Conservation (phyloP, 2,329 filamentous ascomycete species). For the Monosporascus sp. region DNA sequence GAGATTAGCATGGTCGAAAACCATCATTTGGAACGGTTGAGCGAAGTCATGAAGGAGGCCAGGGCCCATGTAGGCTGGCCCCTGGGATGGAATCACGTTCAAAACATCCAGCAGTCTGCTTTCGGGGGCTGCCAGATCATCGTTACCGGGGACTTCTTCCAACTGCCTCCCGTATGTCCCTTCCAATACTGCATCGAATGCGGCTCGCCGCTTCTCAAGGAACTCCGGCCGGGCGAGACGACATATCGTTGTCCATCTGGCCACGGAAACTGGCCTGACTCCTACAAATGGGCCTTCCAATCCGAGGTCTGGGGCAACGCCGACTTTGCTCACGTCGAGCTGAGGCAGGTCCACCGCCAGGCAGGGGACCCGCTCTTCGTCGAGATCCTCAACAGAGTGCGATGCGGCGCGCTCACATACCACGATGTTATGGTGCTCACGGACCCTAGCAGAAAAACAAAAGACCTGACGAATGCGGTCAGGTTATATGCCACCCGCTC, state of each 20-base stretch:
- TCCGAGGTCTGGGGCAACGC: conserved; percentile 47
- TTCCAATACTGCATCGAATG: conserved; percentile 43
- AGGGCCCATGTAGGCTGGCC: too few species aligned
- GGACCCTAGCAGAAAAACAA: conserved; percentile 31
- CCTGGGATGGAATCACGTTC: too few species aligned
- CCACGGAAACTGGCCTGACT: conserved; percentile 32
- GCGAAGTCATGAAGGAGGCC: conserved; percentile 38
- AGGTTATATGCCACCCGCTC: conserved; percentile 32
- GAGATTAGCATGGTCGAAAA: conserved; percentile 63
- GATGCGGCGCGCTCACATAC: conserved; percentile 35
- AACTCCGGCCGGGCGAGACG: conserved; percentile 1
- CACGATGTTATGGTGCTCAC: conserved; percentile 34
- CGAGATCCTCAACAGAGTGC: conserved; percentile 43
- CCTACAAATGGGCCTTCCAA: conserved; percentile 53
- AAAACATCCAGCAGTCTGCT: conserved; percentile 1
- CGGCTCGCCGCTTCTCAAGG: conserved; percentile 26
- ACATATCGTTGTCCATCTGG: conserved; percentile 19
- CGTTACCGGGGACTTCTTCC: conserved; percentile 52
- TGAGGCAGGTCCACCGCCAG: conserved; percentile 50
- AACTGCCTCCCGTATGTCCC: conserved; percentile 50
- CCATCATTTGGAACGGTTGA: conserved; percentile 46
- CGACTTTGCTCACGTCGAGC: conserved; percentile 41
- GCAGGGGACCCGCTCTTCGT: conserved; percentile 43
- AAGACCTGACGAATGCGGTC: conserved; percentile 25
- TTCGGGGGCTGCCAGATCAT: conserved; percentile 44